Base-by-base conservation (phyloP, 305 asterid genomes). In the Fraxinus platypoda region DNA sequence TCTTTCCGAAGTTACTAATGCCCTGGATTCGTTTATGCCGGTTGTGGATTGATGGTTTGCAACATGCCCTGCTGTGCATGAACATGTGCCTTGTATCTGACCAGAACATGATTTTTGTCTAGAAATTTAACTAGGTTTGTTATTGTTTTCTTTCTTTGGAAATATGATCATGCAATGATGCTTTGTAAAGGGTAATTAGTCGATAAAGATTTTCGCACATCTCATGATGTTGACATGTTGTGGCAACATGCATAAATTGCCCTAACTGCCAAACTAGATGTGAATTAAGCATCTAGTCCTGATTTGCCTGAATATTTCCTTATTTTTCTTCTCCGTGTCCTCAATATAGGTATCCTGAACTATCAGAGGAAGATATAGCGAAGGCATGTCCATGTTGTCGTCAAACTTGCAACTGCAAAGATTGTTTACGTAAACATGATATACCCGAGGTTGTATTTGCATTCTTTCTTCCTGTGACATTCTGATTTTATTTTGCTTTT, bases 391-490 rank as follows among this genome's bases (percentile, higher is more conserved):
- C 95, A 11, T 82, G 70, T 79, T 91, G 95, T 85, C 88, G 91
- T 76, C 83, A 74, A 23, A 87, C 38, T 19, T 91, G 93, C 92
- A 92, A 92, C 84, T 92, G 94, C 86, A 92, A 86, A 81, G 93
- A 87, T 81, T 92, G 96, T 86, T 83, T 92, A 71, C 85, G 89
- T 76, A 81, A 78, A 80, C 54, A 6, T 77, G 35, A 77, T 68
- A 34, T 23, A 81, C 76, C 33, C 21, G 26, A 90, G 89, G 93
- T 89, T 83, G 8, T 80, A 31, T 78, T 81, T 80, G 76, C 15
- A n/a, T 28, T 68, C 8, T 0, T 54, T 76, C 78, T 79, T 82
- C 72, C 46, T 79, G 76, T 52, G 8, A 79, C 59, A 75, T 64
- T 25, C 76, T 59, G 2, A 43, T 46, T 71, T 70, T 83, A 6